A percentile compares a stretch with the other conserved stretches of the same genome.
phyloP scores from a whole-genome alignment of 306 rosid genomes.

The Quercus suber region DNA sequence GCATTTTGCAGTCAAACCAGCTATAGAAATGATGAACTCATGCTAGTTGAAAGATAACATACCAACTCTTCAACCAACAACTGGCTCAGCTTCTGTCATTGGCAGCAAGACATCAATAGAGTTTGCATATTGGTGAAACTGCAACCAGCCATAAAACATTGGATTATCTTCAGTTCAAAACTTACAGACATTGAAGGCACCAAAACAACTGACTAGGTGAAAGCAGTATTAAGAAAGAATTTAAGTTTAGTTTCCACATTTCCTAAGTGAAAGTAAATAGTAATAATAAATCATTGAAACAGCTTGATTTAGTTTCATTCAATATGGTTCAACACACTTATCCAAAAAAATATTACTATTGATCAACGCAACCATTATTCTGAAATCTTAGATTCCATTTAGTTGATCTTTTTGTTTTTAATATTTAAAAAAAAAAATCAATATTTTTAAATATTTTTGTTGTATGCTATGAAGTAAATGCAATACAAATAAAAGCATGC shows the following conservation, averaged over 20 bases:
- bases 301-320: background rate
- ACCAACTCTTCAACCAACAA: background rate
- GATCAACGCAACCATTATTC: background rate
- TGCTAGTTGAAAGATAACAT: background rate
- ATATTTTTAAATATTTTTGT: background rate
- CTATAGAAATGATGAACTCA: background rate
- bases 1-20: background rate
- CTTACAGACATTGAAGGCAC: background rate
- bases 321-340: background rate
- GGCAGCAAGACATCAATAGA: slow-evolving; percentile 23
- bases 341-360: too few species aligned
- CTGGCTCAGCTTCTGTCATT: background rate
- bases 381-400: background rate
- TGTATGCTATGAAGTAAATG: background rate
- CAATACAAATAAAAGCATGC: too few species aligned
- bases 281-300: background rate
- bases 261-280: background rate
- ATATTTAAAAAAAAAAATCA: background rate
- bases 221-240: background rate
- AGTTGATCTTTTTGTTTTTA: background rate
- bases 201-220: background rate
- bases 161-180: background rate
- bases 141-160: slow-evolving; percentile 21
- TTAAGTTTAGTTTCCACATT: background rate
- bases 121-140: slow-evolving; percentile 31